phyloP scores from a whole-genome alignment of 768 basidiomycete species.

The Hebeloma cylindrosporum region DNA sequence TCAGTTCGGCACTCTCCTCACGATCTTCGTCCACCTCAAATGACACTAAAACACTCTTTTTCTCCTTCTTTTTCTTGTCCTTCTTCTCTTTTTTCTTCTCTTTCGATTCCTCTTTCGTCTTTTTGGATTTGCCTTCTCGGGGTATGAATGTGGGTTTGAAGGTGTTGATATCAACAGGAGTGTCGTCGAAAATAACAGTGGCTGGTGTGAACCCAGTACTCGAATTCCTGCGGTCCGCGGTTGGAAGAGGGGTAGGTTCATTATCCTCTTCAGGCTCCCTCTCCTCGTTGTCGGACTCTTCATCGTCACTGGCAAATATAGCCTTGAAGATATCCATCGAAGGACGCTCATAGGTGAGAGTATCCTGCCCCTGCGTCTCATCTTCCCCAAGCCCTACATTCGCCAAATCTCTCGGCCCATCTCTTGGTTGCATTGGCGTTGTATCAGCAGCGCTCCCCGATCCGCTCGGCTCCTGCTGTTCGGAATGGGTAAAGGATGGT shows the following conservation, averaged over 20 bases:
- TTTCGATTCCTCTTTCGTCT: conserved; percentile 36
- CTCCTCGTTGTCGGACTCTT: conserved; percentile 75
- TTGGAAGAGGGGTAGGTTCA: conserved; percentile 20
- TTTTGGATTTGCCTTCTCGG: conserved; percentile 50
- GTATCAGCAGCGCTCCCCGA: conserved; percentile 15
- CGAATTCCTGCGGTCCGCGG: conserved; percentile 14
- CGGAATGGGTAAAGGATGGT: conserved; percentile 25
- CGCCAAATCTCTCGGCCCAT: conserved; percentile 57
- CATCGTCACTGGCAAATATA: conserved; percentile 94
- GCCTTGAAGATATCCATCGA: conserved; percentile 95
- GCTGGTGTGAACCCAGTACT: conserved; percentile 18
- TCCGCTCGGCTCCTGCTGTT: conserved; percentile 14
- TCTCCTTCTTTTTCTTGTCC: conserved; percentile 51
- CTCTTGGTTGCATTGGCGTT: conserved; percentile 13
- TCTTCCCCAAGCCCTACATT: conserved; percentile 94
- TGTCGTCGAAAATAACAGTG: conserved; percentile 21
- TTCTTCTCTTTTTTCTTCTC: conserved; percentile 44
- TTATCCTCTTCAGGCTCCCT: conserved; percentile 31
- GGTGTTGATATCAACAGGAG: conserved; percentile 54
- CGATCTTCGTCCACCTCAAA: conserved; percentile 76
- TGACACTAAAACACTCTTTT: conserved; percentile 57
- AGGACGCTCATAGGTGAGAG: conserved; percentile 84
- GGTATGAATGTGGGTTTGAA: conserved; percentile 91
- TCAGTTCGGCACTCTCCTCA: conserved; percentile 30
- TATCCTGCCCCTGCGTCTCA: conserved; percentile 84